These are phyloP conservation scores for Sanguinoderma infundibulare DNA, from an alignment of 1,284 basidiomycete species.

Conservation along the genomic window DNA sequence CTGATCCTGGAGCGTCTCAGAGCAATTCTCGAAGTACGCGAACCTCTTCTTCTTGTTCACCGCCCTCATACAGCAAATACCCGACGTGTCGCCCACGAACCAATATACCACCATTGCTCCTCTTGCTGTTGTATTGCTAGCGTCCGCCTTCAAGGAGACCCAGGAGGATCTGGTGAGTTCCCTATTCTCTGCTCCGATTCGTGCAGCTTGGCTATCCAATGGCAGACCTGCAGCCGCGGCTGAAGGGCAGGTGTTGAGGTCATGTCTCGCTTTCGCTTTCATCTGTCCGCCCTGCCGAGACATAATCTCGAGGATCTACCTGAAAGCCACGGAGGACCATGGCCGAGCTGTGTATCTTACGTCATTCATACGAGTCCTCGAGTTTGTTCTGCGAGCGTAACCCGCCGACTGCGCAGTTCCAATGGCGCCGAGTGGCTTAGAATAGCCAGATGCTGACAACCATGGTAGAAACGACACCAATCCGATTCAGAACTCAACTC, in stretches of 20 bases:
- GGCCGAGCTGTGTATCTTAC: neutral
- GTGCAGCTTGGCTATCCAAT: too few species aligned
- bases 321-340: neutral
- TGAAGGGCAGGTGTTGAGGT: neutral
- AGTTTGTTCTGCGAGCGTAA: neutral
- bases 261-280: neutral
- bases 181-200: slow-evolving; percentile 25
- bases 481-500: slow-evolving; percentile 94
- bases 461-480: slow-evolving; percentile 87
- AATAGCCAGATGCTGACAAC: slow-evolving; percentile 1
- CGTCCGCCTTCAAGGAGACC: slow-evolving; percentile 96
- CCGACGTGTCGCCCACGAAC: slow-evolving; percentile 96
- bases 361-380: neutral
- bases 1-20: slow-evolving; percentile 44
- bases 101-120: slow-evolving; percentile 95
- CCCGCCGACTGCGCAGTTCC: neutral
- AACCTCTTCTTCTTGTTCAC: slow-evolving; percentile 99
- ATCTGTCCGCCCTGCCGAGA: neutral
- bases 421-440: neutral
- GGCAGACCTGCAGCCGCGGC: neutral
- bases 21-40: slow-evolving; percentile 99
- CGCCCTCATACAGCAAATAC: slow-evolving; percentile 97
- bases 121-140: slow-evolving; percentile 87
- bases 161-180: slow-evolving; percentile 85
- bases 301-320: neutral